These are phyloP conservation scores for Crinitomyces ghanaensis DNA, from an alignment of 805 yeast species.

Conservation along the genomic window DNA sequence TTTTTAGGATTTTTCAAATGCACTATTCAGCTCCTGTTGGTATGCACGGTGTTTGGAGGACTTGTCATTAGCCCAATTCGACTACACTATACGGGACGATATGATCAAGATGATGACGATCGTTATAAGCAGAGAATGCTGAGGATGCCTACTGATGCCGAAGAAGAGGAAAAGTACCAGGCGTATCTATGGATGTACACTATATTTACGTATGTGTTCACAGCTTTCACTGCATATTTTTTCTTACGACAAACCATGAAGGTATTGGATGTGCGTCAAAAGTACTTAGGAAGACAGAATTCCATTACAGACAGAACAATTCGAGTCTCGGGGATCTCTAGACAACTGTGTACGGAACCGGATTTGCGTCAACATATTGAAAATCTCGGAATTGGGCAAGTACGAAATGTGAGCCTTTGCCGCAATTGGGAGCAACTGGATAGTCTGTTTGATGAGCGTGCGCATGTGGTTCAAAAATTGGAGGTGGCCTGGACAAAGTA, in stretches of 20 bases:
- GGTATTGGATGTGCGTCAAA: conserved; percentile 70
- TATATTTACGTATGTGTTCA: conserved; percentile 76
- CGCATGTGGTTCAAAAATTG: conserved; percentile 38
- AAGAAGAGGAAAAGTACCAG: conserved; percentile 31
- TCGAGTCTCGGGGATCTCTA: conserved; percentile 79
- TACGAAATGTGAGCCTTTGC: conserved; percentile 66
- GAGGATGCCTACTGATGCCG: neutral
- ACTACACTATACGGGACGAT: conserved; percentile 69
- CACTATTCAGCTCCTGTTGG: conserved; percentile 58
- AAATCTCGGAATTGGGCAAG: conserved; percentile 66
- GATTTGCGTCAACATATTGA: conserved; percentile 66
- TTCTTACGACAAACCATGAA: conserved; percentile 59
- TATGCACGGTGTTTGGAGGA: conserved; percentile 59
- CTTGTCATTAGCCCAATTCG: conserved; percentile 75
- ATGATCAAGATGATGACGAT: conserved; percentile 37
- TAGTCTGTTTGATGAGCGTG: conserved; percentile 48
- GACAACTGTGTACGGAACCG: conserved; percentile 60
- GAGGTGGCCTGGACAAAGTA: conserved; percentile 69
- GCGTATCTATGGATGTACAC: conserved; percentile 78
- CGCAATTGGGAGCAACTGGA: conserved; percentile 78
- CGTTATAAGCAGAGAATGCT: neutral
- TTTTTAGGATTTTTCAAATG: conserved; percentile 83
- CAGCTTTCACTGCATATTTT: conserved; percentile 48
- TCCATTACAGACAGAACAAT: conserved; percentile 88
- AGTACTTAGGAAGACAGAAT: conserved; percentile 72